Percentiles rank a stretch among this genome's conserved stretches.
Conservation (phyloP, 495 filamentous ascomycete species). For the Podospora bellae-mahoneyi region DNA sequence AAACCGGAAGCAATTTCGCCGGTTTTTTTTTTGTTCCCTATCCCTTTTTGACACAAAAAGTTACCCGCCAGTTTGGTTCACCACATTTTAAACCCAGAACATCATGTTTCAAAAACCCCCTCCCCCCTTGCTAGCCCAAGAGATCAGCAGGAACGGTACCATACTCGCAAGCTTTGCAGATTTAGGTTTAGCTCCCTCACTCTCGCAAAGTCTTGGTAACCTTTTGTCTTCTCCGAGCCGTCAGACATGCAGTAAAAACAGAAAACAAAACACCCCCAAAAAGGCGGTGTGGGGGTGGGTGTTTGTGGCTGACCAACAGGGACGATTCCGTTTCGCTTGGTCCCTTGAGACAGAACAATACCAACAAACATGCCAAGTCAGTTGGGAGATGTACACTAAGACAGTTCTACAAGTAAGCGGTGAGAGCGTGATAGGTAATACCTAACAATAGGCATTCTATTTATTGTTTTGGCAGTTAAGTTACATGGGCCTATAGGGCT, state of each 20-base stretch:
- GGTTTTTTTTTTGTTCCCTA: neutral
- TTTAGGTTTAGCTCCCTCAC: neutral
- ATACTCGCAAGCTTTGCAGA: neutral
- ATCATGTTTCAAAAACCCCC: neutral
- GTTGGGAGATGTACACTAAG: too few relatives aligned
- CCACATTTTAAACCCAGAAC: neutral
- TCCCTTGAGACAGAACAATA: neutral
- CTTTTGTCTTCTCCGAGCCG: too few relatives aligned
- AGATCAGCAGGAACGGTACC: neutral
- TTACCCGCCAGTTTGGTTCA: neutral
- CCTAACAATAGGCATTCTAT: too few relatives aligned
- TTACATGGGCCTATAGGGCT: too few relatives aligned
- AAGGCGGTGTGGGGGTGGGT: neutral
- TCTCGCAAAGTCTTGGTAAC: neutral
- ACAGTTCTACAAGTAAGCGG: neutral
- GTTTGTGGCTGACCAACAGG: neutral
- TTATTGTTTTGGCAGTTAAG: too few relatives aligned
- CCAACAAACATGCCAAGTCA: neutral
- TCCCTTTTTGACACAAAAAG: too few relatives aligned
- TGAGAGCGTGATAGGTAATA: neutral
- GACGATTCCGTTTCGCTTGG: neutral
- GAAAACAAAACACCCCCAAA: neutral
- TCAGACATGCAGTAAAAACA: too few relatives aligned
- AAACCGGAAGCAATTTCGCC: neutral
- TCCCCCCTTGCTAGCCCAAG: neutral